Base-by-base conservation (phyloP, 805 yeast genomes). In the Nakazawaea holstii region DNA sequence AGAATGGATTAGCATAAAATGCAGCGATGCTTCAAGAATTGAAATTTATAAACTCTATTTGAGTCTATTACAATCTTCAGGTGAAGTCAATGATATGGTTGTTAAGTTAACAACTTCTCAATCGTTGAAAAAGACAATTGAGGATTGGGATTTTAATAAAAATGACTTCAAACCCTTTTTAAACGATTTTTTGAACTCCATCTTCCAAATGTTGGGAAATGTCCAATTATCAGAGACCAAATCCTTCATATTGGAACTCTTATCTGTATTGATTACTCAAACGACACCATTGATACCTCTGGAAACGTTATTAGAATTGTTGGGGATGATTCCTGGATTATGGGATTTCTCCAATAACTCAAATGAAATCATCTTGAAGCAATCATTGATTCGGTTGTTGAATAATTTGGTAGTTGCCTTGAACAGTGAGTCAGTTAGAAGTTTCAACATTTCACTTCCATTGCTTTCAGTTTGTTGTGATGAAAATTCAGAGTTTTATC, bases 91-190 rank as follows among this genome's bases (percentile, higher is more conserved):
- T 53, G 98, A 94, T 61, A 72, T 75, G 46, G 96, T 92, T n/a
- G 96, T 94, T 2, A 76, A 75, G 54, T 61, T 94, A 20, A 79
- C 95, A 0, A 82, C 94, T 0, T 72, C 84, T 13, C 84, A 83
- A 56, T 79, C 92, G 0, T 65, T 91, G 17, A 74, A 81, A 50
- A 73, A 78, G 28, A 72, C 87, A 42, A 70, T 92, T 30, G 91
- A 88, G 51, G 97, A 90, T 57, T 88, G 95, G 87, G 91, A 87
- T 51, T 91, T 92, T 62, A 73, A 80, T 35, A 83, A 87, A 50
- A 69, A 66, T 13, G 80, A 70, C 29, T 88, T 94, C 56, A 66
- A 76, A 52, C 88, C 92, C 1, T 90, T 67, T 57, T 67, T 86
- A 46, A 73, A 76, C 28, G 70, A 70, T 1, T 74, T 76, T 36